Evolutionary conservation across 441 rosid species (phyloP).

Genomic region (Gossypium gossypioides): DNA sequence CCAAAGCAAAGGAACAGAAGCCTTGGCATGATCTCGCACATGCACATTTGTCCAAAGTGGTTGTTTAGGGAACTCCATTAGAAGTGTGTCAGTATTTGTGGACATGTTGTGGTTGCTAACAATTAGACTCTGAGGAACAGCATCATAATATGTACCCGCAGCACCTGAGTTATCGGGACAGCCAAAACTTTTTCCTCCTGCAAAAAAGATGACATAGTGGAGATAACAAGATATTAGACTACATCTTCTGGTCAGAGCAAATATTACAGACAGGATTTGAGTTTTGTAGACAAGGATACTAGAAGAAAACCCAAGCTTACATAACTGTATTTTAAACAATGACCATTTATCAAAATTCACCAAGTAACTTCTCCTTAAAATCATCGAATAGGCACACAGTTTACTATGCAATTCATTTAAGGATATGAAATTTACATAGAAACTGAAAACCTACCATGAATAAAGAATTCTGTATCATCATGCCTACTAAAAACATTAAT

Average conservation of each 20-base stretch:
- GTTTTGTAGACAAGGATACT: background rate
- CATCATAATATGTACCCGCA: slow-evolving; percentile 71
- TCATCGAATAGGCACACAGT: background rate
- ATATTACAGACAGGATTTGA: background rate
- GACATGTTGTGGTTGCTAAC: slow-evolving; percentile 53
- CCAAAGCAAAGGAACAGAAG: slow-evolving; percentile 65
- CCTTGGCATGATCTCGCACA: slow-evolving; percentile 48
- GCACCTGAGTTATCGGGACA: slow-evolving; percentile 62
- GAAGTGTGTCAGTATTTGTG: slow-evolving; percentile 61
- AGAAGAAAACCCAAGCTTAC: background rate
- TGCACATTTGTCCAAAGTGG: slow-evolving; percentile 62
- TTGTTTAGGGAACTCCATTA: slow-evolving; percentile 60
- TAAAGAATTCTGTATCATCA: slow-evolving; percentile 35
- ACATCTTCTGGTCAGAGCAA: background rate
- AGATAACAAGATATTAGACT: background rate
- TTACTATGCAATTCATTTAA: background rate
- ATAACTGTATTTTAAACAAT: background rate
- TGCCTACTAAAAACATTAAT: slow-evolving; percentile 62
- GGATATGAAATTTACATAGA: background rate
- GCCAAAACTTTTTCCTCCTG: slow-evolving; percentile 59
- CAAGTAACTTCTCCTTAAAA: background rate
- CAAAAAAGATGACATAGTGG: slow-evolving; percentile 11
- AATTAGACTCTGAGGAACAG: slow-evolving; percentile 58
- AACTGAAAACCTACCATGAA: slow-evolving; percentile 40
- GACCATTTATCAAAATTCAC: slow-evolving; percentile 2